Percentiles rank a stretch among this genome's conserved stretches.
These are phyloP conservation scores for Pneumocystis sp. DNA, from an alignment of 1,139 yeast species.

Conservation along the genomic window DNA sequence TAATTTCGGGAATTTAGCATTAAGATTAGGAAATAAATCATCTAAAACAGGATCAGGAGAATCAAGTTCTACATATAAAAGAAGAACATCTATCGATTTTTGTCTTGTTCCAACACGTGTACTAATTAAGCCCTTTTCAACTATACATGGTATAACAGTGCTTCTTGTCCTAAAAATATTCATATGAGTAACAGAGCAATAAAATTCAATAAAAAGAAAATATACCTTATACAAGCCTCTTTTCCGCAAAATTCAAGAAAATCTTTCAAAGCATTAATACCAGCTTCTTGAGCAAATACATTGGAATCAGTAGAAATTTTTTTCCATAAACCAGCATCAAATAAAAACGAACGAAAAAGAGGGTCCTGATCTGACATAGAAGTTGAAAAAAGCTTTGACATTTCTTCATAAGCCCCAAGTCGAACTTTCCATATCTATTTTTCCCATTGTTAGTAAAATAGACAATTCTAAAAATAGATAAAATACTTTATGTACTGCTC, in stretches of 20 bases:
- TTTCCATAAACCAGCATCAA: constrained; percentile 39
- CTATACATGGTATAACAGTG: constrained; percentile 41
- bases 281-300: constrained; percentile 86
- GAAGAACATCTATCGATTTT: constrained; percentile 45
- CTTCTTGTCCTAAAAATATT: constrained; percentile 21
- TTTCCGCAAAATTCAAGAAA: constrained; percentile 48
- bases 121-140: constrained; percentile 71
- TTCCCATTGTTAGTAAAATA: not conserved
- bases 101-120: constrained; percentile 62
- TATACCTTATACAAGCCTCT: constrained; percentile 22
- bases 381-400: constrained; percentile 37
- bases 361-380: constrained; percentile 43
- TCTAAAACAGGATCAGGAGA: constrained; percentile 54
- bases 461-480: not conserved
- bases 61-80: constrained; percentile 51
- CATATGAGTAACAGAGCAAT: not conserved
- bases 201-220: constrained; percentile 8
- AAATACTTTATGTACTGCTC: constrained; percentile 45
- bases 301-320: constrained; percentile 59
- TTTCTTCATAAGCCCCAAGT: constrained; percentile 60
- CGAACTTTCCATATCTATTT: constrained; percentile 73
- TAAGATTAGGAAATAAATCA: constrained; percentile 45
- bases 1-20: constrained; percentile 60
- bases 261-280: constrained; percentile 41
- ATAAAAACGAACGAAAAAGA: constrained; percentile 36